phyloP scores from a whole-genome alignment of 768 basidiomycete genomes.

The Dacryopinax spathularia region DNA sequence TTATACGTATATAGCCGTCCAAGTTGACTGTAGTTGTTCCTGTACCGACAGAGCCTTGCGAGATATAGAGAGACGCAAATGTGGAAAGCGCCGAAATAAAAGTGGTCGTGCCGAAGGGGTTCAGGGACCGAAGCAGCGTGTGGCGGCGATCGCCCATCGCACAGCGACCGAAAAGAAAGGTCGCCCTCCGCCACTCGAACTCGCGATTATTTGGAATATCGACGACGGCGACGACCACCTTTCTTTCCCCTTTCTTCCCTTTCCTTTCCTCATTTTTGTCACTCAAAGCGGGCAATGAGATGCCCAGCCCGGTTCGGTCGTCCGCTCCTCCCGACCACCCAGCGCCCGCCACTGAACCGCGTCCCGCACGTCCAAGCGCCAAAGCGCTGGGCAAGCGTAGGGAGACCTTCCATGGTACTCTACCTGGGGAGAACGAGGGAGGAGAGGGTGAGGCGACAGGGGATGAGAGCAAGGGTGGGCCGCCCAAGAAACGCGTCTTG shows the following conservation, averaged over 20 bases:
- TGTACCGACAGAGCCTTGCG: too few species aligned
- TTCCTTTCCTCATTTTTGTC: background rate
- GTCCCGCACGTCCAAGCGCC: background rate
- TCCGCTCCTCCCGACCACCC: background rate
- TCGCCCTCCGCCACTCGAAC: background rate
- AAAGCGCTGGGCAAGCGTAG: conserved; percentile 9
- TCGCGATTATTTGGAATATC: background rate
- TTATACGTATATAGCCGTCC: too few species aligned
- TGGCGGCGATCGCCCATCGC: background rate
- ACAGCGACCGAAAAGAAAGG: background rate
- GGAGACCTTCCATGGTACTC: background rate
- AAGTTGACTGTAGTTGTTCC: too few species aligned
- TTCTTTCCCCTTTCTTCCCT: background rate
- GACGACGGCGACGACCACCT: background rate
- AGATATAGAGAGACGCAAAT: background rate
- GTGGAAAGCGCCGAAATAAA: background rate
- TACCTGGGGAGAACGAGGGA: background rate
- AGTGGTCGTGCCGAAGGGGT: background rate
- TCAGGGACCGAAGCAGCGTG: background rate
- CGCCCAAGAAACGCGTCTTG: conserved; percentile 47
- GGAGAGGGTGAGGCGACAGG: background rate
- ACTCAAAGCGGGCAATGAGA: background rate
- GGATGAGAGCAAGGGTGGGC: conserved; percentile 9
- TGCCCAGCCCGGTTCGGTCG: background rate
- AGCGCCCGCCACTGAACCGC: background rate